These are phyloP conservation scores for Creolimax fragrantissima DNA, from an alignment of 78 protist species.

Conservation along the genomic window DNA sequence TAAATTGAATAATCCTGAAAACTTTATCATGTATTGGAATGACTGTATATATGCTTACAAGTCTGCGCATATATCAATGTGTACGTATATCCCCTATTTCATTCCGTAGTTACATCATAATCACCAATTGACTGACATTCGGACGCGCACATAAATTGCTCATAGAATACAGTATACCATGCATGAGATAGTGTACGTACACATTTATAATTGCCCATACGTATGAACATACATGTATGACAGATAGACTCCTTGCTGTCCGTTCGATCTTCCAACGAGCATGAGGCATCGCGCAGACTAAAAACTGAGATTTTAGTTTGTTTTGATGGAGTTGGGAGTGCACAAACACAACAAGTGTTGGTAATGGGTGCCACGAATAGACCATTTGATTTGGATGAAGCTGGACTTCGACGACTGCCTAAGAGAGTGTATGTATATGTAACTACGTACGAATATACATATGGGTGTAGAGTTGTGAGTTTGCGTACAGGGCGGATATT, in stretches of 20 bases:
- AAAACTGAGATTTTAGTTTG: slow-evolving; percentile 88
- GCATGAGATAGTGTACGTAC: background rate
- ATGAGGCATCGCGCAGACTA: slow-evolving; percentile 60
- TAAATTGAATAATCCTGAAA: background rate
- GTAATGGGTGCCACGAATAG: slow-evolving; percentile 44
- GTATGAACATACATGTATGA: background rate
- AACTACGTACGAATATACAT: no score
- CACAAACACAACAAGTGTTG: slow-evolving; percentile 29
- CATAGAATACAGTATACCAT: background rate
- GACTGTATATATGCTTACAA: background rate
- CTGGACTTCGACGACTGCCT: slow-evolving; percentile 62
- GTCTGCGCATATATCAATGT: background rate
- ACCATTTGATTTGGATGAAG: slow-evolving; percentile 77
- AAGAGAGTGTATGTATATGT: slow-evolving; percentile 58
- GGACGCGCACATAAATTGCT: background rate
- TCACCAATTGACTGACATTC: no score
- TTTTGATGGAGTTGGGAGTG: slow-evolving; percentile 57
- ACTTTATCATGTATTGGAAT: background rate
- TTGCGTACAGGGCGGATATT: no score
- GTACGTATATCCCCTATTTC: background rate
- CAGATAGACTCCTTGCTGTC: background rate
- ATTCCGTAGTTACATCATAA: background rate
- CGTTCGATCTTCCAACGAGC: slow-evolving; percentile 36
- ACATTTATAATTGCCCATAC: background rate
- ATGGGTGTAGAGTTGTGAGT: no score